Evolutionary conservation across 805 yeast genomes (phyloP).

Genomic region (Saccharomycopsis sp.): DNA sequence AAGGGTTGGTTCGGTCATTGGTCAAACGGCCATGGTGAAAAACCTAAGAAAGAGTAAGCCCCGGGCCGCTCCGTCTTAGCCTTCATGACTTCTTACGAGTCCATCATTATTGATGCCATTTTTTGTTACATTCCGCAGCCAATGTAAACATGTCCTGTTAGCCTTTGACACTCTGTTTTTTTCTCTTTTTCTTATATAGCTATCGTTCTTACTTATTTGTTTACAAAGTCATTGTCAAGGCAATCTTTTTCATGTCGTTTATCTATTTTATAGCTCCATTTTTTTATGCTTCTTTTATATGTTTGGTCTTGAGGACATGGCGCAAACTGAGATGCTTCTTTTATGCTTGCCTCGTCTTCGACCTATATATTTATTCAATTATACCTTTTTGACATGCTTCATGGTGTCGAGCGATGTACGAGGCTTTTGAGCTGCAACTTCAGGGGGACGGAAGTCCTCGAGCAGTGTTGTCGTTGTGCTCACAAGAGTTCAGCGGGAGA

Average conservation of each 20-base stretch:
- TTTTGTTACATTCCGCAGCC: not conserved
- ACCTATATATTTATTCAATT: not conserved
- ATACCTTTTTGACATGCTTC: no score
- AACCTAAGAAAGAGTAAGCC: not conserved
- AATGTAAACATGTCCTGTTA: not conserved
- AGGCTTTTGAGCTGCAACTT: no score
- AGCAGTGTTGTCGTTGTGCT: no score
- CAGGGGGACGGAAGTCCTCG: no score
- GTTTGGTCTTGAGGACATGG: conserved; percentile 3
- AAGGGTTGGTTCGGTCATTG: not conserved
- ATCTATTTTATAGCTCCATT: no score
- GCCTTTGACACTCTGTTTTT: not conserved
- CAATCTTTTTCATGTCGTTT: no score
- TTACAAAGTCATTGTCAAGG: no score
- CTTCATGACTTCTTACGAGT: not conserved
- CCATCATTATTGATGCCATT: not conserved
- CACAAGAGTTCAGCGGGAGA: no score
- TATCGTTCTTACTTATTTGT: no score
- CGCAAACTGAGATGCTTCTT: not conserved
- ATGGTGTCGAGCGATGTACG: no score
- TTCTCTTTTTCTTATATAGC: conserved; percentile 2
- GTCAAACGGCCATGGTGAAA: not conserved
- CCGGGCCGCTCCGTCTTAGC: not conserved
- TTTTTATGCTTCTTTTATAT: not conserved
- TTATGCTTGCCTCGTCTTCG: conserved; percentile 1